phyloP scores from a whole-genome alignment of 139 green algal species.

The Chlamydomonas asymmetrica region DNA sequence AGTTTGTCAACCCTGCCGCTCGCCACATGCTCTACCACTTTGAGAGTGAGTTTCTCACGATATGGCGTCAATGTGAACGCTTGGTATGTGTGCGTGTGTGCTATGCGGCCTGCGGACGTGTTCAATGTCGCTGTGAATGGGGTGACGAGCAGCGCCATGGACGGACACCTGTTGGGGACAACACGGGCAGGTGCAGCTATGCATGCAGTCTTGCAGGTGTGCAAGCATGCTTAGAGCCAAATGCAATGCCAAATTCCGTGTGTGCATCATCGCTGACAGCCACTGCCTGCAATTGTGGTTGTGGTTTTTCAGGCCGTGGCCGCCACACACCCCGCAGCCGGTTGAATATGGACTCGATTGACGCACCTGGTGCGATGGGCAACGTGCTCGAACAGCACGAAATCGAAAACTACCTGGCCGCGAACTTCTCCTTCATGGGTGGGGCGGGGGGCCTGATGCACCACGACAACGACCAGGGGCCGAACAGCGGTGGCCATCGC shows the following conservation, averaged over 20 bases:
- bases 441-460: not conserved
- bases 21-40: constrained; percentile 26
- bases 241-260: no score
- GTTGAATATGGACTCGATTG: constrained; percentile 3
- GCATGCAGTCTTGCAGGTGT: no score
- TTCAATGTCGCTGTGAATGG: no score
- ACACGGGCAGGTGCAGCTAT: no score
- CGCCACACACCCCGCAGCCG: constrained; percentile 24
- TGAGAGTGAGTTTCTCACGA: constrained; percentile 30
- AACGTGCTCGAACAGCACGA: constrained; percentile 17
- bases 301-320: constrained; percentile 13
- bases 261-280: no score
- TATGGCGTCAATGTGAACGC: not conserved
- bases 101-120: no score
- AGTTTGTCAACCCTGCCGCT: not conserved
- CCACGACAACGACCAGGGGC: not conserved
- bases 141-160: no score
- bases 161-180: no score
- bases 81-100: not conserved
- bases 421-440: constrained; percentile 25
- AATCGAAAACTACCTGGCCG: constrained; percentile 18
- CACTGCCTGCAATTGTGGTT: not conserved
- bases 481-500: not conserved
- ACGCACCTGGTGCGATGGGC: constrained; percentile 1
- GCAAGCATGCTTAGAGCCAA: no score